phyloP scores from a whole-genome alignment of 2,329 filamentous ascomycete species.

The Pseudocercospora fuligena region DNA sequence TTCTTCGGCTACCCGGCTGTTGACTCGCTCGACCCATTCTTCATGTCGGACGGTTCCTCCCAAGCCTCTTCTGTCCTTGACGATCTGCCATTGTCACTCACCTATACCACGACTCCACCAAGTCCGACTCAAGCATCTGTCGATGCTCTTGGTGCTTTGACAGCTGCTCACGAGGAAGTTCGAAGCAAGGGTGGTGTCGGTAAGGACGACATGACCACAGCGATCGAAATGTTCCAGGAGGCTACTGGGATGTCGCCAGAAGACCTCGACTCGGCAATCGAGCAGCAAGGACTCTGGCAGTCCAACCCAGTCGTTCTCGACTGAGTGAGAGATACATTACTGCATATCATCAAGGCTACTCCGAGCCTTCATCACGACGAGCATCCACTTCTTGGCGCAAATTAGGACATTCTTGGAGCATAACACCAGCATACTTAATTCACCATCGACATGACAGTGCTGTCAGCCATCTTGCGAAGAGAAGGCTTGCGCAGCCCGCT shows the following conservation, averaged over 20 bases:
- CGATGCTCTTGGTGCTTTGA: background rate
- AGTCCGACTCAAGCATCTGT: slow-evolving; percentile 1
- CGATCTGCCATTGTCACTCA: background rate
- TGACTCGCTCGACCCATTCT: slow-evolving; percentile 4
- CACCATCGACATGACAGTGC: background rate
- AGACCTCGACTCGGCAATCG: background rate
- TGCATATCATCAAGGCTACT: background rate
- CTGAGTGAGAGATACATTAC: background rate
- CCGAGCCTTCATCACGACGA: background rate
- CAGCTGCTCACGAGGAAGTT: background rate
- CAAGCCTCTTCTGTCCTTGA: background rate
- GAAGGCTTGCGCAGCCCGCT: background rate
- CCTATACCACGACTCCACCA: background rate
- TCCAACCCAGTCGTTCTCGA: background rate
- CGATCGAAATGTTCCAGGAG: background rate
- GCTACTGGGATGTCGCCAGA: background rate
- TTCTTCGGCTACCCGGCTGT: background rate
- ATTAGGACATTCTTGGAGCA: slow-evolving; percentile 7
- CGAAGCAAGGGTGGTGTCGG: background rate
- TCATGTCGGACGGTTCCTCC: slow-evolving; percentile 10
- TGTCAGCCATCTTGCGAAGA: background rate
- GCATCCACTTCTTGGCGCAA: background rate
- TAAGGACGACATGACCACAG: background rate
- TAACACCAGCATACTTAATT: background rate
- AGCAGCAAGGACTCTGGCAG: slow-evolving; percentile 1